These are phyloP conservation scores for Solanum chilense DNA, from an alignment of 257 asterid species.

Conservation along the genomic window DNA sequence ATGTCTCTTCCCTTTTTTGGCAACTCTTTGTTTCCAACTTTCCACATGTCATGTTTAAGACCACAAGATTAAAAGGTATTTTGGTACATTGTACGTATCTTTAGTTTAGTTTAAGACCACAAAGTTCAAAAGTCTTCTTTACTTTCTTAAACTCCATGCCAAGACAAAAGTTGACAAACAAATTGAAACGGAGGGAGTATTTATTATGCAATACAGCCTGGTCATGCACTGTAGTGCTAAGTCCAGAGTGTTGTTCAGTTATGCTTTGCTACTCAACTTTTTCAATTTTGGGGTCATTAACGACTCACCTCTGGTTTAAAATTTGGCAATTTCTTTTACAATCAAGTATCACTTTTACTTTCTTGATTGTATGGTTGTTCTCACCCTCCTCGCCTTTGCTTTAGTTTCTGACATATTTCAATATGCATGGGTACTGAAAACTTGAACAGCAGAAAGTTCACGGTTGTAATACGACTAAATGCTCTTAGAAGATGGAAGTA, in stretches of 20 bases:
- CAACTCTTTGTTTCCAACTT: not conserved
- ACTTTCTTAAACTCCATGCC: not conserved
- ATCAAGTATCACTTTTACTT: not conserved
- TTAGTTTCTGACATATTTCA: not conserved
- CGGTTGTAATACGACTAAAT: not conserved
- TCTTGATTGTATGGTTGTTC: not conserved
- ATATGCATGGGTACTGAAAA: not conserved
- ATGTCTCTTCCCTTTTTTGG: not conserved
- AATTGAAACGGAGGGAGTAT: not conserved
- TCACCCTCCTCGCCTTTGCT: not conserved
- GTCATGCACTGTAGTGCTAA: not conserved
- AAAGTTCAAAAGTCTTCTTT: not conserved
- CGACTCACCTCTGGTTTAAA: not conserved
- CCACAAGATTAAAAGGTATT: not conserved
- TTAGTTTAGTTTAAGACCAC: not conserved
- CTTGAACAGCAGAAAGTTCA: not conserved
- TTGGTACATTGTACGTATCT: not conserved
- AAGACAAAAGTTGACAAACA: not conserved
- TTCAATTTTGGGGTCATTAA: not conserved
- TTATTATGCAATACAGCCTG: not conserved
- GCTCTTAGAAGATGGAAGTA: not conserved
- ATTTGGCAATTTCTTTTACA: not conserved
- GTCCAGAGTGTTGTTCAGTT: not conserved
- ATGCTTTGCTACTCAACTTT: not conserved
- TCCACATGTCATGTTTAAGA: not conserved